Base-by-base conservation (phyloP, 371 early-diverging fungal species). In the Quaeritorhiza haematococci region DNA sequence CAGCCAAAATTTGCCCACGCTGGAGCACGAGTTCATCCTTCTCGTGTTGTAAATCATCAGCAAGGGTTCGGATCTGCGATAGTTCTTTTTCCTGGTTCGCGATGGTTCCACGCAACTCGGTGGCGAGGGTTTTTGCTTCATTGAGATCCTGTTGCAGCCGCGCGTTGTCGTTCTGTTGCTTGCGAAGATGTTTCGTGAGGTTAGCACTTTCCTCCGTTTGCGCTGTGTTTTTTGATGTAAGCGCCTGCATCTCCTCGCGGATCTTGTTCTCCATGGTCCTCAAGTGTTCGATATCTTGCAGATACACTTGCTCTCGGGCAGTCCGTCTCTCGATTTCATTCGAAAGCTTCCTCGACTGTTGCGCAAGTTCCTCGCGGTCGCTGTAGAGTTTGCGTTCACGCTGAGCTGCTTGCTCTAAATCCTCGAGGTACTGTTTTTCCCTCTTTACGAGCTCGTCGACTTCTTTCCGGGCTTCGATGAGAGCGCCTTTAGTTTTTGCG, bases 361-460 rank as follows among this genome's bases (percentile, higher is more conserved):
- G 46, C 8, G 60, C 32, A 26, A 63, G 32, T 15, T 64, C 63
- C 27, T 77, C 75, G 3, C 74, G 15, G 28, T 73, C 62, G 6
- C 5, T 15, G 21, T 33, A 59, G 23, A 69, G 47, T 48, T 67
- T 65, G 15, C 69, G 54, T 29, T 71, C 72, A 8, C 61, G 52
- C 0, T 15, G n/a, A 0, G 58, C 49, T 1, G 55, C 55, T 35
- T 69, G 59, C 23, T 78, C 78, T 33, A 78, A 27, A 55, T 74
- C 74, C 13, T 50, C 61, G 17, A 62, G 23, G 28, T 64, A 61
- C 58, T 62, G 48, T 35, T 67, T 61, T 35, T 75, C 72, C 7
- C 70, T 45, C 21, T 56, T 30, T 10, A 30, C 10, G n/a, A 68
- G 49, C 19, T 62, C 55, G 3, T 63, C 68, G 3, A 66, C 42